These are phyloP conservation scores for Aspergillus sp. DNA, from an alignment of 2,329 filamentous ascomycete genomes.

Conservation along the genomic window DNA sequence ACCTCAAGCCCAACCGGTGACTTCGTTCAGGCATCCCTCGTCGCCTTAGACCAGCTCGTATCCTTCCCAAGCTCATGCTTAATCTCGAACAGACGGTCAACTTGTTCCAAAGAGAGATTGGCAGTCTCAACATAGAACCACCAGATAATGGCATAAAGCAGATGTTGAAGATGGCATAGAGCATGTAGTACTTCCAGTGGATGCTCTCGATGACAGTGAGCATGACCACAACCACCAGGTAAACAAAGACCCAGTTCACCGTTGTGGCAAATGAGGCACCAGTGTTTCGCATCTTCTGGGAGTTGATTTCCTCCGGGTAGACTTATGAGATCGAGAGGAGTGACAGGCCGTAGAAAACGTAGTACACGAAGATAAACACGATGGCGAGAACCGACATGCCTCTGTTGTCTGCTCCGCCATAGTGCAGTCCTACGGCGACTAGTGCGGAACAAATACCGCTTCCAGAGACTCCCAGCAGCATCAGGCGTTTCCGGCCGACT, in stretches of 20 bases:
- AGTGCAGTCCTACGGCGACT: slow-evolving; percentile 36
- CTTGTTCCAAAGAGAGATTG: slow-evolving; percentile 33
- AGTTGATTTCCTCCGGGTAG: slow-evolving; percentile 16
- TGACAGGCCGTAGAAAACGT: slow-evolving; percentile 9
- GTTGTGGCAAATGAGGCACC: slow-evolving; percentile 9
- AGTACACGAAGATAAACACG: slow-evolving; percentile 30
- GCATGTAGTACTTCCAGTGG: slow-evolving; percentile 48
- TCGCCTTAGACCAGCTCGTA: slow-evolving; percentile 5
- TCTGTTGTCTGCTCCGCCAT: slow-evolving; percentile 32
- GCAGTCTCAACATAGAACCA: slow-evolving; percentile 24
- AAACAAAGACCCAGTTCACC: slow-evolving; percentile 9
- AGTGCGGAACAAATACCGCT: slow-evolving; percentile 42
- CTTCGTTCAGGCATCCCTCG: slow-evolving; percentile 5
- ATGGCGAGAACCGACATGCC: slow-evolving; percentile 38
- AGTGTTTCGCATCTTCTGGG: slow-evolving; percentile 10
- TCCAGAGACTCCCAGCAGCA: slow-evolving; percentile 39
- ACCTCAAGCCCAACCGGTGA: not conserved
- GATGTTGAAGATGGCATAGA: slow-evolving; percentile 36
- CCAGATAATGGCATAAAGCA: slow-evolving; percentile 21
- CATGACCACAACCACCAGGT: slow-evolving; percentile 14
- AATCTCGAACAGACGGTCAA: slow-evolving; percentile 32
- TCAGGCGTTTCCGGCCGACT: slow-evolving; percentile 38
- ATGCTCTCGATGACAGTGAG: slow-evolving; percentile 33
- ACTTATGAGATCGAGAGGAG: slow-evolving; percentile 14
- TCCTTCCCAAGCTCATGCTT: slow-evolving; percentile 5